A percentile compares a stretch with the other conserved stretches of the same genome.
These are phyloP conservation scores for Globisporangium emineosum DNA, from an alignment of 352 stramenopile genomes.

Conservation along the genomic window DNA sequence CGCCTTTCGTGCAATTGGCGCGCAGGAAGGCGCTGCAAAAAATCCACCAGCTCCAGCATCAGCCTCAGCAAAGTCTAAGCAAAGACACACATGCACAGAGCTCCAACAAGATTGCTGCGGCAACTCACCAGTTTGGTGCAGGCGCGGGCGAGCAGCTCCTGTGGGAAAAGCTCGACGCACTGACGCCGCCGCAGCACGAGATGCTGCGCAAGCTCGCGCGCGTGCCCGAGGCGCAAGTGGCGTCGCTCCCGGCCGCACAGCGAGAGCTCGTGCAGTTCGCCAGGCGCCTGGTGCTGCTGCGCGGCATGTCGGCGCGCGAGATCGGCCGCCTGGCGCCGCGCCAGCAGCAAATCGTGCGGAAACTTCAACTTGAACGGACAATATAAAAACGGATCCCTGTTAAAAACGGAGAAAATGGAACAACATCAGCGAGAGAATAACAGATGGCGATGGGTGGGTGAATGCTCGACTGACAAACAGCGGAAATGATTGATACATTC, in stretches of 20 bases:
- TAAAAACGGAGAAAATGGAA: too few relatives aligned
- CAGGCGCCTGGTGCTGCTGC: slow-evolving; percentile 46
- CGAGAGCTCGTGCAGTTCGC: slow-evolving; percentile 53
- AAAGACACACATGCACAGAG: neutral
- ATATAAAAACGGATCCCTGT: too few relatives aligned
- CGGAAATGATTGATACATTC: too few relatives aligned
- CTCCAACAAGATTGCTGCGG: neutral
- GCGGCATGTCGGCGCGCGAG: slow-evolving; percentile 30
- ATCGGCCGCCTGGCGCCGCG: slow-evolving; percentile 30
- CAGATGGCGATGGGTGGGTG: too few relatives aligned
- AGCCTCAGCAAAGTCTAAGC: neutral
- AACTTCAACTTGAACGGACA: slow-evolving; percentile 16
- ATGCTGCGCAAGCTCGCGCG: slow-evolving; percentile 38
- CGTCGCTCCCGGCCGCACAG: slow-evolving; percentile 33
- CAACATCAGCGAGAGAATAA: too few relatives aligned
- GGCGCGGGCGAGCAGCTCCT: slow-evolving; percentile 1
- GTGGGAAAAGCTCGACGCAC: slow-evolving; percentile 18
- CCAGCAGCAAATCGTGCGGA: slow-evolving; percentile 39
- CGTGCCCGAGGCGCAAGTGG: slow-evolving; percentile 32
- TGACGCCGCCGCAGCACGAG: slow-evolving; percentile 33
- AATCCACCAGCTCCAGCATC: slow-evolving; percentile 33
- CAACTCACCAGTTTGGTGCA: neutral
- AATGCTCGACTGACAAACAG: too few relatives aligned
- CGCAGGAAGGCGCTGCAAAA: slow-evolving; percentile 42
- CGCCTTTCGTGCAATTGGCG: slow-evolving; percentile 49